Percentiles rank a stretch among this genome's conserved stretches.
These are phyloP conservation scores for Pythium aquatile DNA, from an alignment of 352 stramenopile genomes.

Conservation along the genomic window DNA sequence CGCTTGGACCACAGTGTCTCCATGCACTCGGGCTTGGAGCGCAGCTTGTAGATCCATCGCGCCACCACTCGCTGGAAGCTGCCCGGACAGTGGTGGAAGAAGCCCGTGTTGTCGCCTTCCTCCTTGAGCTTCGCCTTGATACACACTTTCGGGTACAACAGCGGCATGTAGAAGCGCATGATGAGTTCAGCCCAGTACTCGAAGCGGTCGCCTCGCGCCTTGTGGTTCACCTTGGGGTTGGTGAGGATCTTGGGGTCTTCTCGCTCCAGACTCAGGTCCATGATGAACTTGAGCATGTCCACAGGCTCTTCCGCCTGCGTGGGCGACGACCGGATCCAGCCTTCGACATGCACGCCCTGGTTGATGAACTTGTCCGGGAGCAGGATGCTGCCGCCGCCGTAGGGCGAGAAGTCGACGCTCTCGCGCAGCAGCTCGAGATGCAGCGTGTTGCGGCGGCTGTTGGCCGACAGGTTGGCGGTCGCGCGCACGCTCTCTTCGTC, in stretches of 20 bases:
- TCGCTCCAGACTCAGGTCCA: slow-evolving; percentile 84
- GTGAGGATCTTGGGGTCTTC: slow-evolving; percentile 48
- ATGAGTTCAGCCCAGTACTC: slow-evolving; percentile 86
- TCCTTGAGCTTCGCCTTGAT: slow-evolving; percentile 86
- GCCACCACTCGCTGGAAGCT: slow-evolving; percentile 86
- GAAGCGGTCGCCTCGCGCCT: slow-evolving; percentile 66
- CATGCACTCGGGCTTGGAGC: slow-evolving; percentile 80
- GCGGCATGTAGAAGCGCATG: slow-evolving; percentile 89
- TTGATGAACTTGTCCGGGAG: slow-evolving; percentile 82
- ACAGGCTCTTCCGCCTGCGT: slow-evolving; percentile 85
- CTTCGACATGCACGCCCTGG: slow-evolving; percentile 81
- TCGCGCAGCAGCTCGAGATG: slow-evolving; percentile 79
- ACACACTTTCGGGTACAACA: slow-evolving; percentile 86
- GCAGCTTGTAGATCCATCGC: slow-evolving; percentile 85
- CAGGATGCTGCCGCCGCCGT: slow-evolving; percentile 77
- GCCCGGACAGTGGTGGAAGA: slow-evolving; percentile 86
- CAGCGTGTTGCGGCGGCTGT: slow-evolving; percentile 49
- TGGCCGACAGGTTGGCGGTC: slow-evolving; percentile 37
- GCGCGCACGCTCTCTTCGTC: slow-evolving; percentile 37
- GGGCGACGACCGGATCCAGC: slow-evolving; percentile 75
- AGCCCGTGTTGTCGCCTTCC: slow-evolving; percentile 70
- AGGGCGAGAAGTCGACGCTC: slow-evolving; percentile 84
- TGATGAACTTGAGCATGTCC: slow-evolving; percentile 89
- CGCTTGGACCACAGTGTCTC: slow-evolving; percentile 74
- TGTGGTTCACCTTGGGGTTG: slow-evolving; percentile 46